Evolutionary conservation across 352 stramenopile genomes (phyloP).

Genomic region (Phytophthora gonapodyides): DNA sequence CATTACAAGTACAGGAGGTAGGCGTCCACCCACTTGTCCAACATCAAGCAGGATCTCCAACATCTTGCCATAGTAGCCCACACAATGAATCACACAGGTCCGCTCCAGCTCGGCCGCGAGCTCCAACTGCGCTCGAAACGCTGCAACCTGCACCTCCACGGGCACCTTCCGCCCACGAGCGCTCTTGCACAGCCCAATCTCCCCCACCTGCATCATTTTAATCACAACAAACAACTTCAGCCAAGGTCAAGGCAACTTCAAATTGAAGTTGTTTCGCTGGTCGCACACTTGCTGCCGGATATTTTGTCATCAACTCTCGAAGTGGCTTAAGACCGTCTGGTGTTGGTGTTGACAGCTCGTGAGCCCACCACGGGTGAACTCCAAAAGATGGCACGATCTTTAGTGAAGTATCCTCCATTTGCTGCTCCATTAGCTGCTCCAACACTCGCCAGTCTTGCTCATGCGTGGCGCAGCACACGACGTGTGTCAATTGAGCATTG

Average conservation of each 20-base stretch:
- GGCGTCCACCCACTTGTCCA: conserved; percentile 9
- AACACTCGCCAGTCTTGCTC: conserved; percentile 62
- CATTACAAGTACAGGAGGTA: conserved; percentile 62
- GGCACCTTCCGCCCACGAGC: conserved; percentile 52
- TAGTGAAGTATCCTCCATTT: conserved; percentile 4
- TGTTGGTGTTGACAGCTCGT: conserved; percentile 14
- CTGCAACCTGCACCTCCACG: conserved; percentile 44
- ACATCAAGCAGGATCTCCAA: conserved; percentile 51
- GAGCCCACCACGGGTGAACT: conserved; percentile 78
- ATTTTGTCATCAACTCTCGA: conserved; percentile 32
- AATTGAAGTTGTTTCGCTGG: conserved; percentile 27
- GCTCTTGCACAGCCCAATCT: conserved; percentile 84
- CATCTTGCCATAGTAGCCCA: conserved; percentile 71
- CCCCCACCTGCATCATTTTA: conserved; percentile 49
- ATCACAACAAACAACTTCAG: conserved; percentile 8
- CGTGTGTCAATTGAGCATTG: conserved; percentile 45
- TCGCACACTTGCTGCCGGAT: conserved; percentile 49
- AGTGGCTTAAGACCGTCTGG: conserved; percentile 43
- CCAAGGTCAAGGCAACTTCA: conserved; percentile 31
- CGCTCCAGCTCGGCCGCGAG: conserved; percentile 57
- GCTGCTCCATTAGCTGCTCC: conserved; percentile 43
- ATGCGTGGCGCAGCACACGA: conserved; percentile 67
- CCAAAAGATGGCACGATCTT: conserved; percentile 66
- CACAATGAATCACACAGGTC: conserved; percentile 74
- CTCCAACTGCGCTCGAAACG: conserved; percentile 57